phyloP scores from a whole-genome alignment of 345 rosid species.

The Microthlaspi erraticum region DNA sequence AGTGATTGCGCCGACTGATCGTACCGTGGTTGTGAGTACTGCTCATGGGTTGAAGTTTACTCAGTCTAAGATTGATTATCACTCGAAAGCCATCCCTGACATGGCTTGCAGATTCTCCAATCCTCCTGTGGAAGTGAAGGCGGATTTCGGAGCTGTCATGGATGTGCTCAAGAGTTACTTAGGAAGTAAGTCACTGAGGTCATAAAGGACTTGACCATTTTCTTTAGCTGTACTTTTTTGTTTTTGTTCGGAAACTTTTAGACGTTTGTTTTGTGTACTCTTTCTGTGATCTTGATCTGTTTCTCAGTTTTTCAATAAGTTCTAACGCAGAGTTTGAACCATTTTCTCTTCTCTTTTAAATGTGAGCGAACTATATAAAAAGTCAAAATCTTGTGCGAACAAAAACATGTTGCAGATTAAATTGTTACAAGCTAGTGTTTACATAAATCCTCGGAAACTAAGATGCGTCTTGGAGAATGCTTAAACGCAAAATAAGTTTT shows the following conservation, averaged over 20 bases:
- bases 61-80: slow-evolving; percentile 83
- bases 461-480: slow-evolving; percentile 17
- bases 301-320: slow-evolving; percentile 40
- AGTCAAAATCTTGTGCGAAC: slow-evolving; percentile 17
- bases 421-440: slow-evolving; percentile 32
- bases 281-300: slow-evolving; percentile 29
- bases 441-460: slow-evolving; percentile 25
- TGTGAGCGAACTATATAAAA: background rate
- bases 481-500: background rate
- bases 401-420: slow-evolving; percentile 33
- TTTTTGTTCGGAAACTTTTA: background rate
- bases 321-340: slow-evolving; percentile 22
- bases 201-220: slow-evolving; percentile 29
- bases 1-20: slow-evolving; percentile 64
- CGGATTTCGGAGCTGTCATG: slow-evolving; percentile 88
- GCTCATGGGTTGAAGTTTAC: slow-evolving; percentile 95
- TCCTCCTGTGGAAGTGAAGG: slow-evolving; percentile 76
- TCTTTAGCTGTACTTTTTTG: background rate
- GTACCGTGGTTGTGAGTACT: slow-evolving; percentile 89
- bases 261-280: slow-evolving; percentile 27
- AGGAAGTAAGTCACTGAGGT: slow-evolving; percentile 50
- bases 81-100: slow-evolving; percentile 71
- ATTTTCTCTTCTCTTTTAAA: background rate
- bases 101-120: slow-evolving; percentile 83
- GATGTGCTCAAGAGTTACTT: slow-evolving; percentile 73